Conservation (phyloP, 2,329 filamentous ascomycete genomes). For the Colletotrichum sp. region DNA sequence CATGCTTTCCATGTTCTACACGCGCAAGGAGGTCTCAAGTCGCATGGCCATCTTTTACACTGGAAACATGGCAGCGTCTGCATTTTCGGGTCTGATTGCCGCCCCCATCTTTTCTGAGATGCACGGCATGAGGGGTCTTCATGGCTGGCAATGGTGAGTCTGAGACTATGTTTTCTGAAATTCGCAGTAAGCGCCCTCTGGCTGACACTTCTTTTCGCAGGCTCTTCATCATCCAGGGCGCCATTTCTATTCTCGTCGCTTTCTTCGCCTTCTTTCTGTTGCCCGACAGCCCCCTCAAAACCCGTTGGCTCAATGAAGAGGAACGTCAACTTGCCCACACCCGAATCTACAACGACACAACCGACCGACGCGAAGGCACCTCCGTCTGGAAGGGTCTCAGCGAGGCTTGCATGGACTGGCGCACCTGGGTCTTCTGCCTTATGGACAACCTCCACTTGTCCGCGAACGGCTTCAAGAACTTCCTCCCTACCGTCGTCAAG, state of each 20-base stretch:
- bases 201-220: neutral
- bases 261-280: constrained; percentile 39
- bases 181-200: too few relatives aligned
- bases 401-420: constrained; percentile 48
- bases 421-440: constrained; percentile 53
- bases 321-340: constrained; percentile 43
- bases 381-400: constrained; percentile 47
- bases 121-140: constrained; percentile 39
- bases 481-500: constrained; percentile 40
- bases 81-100: constrained; percentile 48
- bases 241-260: constrained; percentile 39
- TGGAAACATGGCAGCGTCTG: constrained; percentile 48
- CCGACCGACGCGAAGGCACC: constrained; percentile 42
- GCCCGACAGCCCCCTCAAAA: constrained; percentile 43
- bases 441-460: constrained; percentile 58
- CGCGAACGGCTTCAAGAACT: constrained; percentile 49
- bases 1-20: constrained; percentile 24
- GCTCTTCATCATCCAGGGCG: constrained; percentile 48
- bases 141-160: constrained; percentile 47
- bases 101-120: constrained; percentile 49
- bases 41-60: constrained; percentile 50
- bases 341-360: constrained; percentile 31
- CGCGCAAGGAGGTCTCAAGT: constrained; percentile 18
- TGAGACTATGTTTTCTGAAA: too few relatives aligned
- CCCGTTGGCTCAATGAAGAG: constrained; percentile 42